Evolutionary conservation across 257 asterid species (phyloP).

Genomic region (Lithospermum erythrorhizon): DNA sequence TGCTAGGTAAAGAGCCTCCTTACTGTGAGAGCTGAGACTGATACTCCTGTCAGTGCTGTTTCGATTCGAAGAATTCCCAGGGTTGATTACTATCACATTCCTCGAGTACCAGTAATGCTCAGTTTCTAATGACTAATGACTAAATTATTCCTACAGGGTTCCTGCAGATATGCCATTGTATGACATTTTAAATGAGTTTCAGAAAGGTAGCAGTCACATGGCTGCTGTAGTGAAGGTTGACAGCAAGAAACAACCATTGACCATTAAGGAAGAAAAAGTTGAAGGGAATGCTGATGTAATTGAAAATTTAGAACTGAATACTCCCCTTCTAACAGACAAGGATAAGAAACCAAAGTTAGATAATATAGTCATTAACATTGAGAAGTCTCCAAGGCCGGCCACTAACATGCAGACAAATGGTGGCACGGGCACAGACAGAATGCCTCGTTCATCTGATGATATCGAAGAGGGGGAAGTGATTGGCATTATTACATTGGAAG

Average conservation of each 20-base stretch:
- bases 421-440: conserved; percentile 22
- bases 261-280: conserved; percentile 16
- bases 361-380: conserved; percentile 39
- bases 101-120: not conserved
- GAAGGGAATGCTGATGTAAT: conserved; percentile 17
- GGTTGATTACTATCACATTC: conserved; percentile 19
- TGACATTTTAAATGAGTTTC: conserved; percentile 93
- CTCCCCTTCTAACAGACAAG: conserved; percentile 42
- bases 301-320: conserved; percentile 34
- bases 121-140: not conserved
- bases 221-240: conserved; percentile 95
- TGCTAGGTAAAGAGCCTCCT: conserved; percentile 84
- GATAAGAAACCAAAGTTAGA: conserved; percentile 27
- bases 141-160: conserved; percentile 36
- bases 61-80: conserved; percentile 93
- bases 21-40: conserved; percentile 88
- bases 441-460: conserved; percentile 34
- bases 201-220: conserved; percentile 97
- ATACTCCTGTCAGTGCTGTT: conserved; percentile 89
- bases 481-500: conserved; percentile 95
- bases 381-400: conserved; percentile 26
- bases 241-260: conserved; percentile 21
- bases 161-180: conserved; percentile 92
- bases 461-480: conserved; percentile 82
- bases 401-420: conserved; percentile 14